Evolutionary conservation across 345 rosid genomes (phyloP).

Genomic region (Firmiana major): DNA sequence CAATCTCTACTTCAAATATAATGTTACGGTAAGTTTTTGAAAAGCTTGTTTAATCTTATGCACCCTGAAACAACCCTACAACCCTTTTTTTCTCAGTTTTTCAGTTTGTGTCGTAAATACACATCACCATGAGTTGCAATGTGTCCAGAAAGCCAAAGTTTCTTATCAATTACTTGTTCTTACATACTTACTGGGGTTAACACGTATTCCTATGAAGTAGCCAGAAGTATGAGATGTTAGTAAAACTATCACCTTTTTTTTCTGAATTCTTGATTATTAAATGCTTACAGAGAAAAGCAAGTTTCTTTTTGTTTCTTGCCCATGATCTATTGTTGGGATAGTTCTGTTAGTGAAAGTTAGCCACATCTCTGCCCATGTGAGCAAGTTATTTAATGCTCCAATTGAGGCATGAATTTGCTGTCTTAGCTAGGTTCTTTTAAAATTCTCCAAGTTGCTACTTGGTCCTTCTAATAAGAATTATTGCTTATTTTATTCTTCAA

Average conservation of each 20-base stretch:
- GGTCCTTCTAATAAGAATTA: background rate
- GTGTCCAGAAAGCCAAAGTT: background rate
- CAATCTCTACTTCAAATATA: conserved; percentile 76
- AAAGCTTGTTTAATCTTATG: conserved; percentile 6
- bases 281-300: background rate
- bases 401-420: background rate
- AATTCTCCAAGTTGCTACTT: background rate
- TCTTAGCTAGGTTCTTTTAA: background rate
- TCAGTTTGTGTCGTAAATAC: background rate
- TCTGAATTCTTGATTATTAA: background rate
- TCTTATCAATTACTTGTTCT: background rate
- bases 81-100: background rate
- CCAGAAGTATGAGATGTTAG: background rate
- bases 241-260: background rate
- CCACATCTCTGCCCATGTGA: background rate
- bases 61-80: background rate
- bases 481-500: background rate
- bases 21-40: conserved; percentile 68
- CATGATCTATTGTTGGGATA: background rate
- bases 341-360: background rate
- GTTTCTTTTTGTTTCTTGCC: background rate
- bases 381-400: background rate
- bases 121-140: background rate
- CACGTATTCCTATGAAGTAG: background rate
- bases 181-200: background rate